Conservation (phyloP, 495 filamentous ascomycete genomes). For the Hyaloscypha finlandica region DNA sequence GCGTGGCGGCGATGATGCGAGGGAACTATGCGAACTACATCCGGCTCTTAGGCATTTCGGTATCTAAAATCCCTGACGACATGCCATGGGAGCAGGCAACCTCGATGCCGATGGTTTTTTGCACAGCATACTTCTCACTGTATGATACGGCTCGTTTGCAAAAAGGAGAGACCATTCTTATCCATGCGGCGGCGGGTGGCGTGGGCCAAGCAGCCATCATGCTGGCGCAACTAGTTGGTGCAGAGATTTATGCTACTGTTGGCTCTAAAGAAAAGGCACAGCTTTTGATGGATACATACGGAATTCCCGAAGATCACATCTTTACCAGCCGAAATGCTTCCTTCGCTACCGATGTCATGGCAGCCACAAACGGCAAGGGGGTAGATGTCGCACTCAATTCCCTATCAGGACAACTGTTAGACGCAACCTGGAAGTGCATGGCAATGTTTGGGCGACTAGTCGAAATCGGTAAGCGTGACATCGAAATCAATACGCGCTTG, state of each 20-base stretch:
- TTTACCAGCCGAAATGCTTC: constrained; percentile 47
- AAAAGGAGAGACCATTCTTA: constrained; percentile 58
- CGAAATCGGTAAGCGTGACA: constrained; percentile 43
- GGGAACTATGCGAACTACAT: too few relatives aligned
- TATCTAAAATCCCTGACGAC: too few relatives aligned
- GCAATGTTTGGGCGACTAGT: constrained; percentile 52
- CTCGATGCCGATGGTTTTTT: too few relatives aligned
- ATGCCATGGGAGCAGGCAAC: too few relatives aligned
- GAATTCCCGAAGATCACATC: constrained; percentile 51
- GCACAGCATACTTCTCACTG: constrained; percentile 58
- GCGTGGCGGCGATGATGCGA: too few relatives aligned
- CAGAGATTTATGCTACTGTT: constrained; percentile 62
- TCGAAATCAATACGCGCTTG: constrained; percentile 37
- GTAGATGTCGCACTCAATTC: constrained; percentile 59
- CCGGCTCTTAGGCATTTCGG: too few relatives aligned
- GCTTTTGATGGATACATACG: constrained; percentile 50
- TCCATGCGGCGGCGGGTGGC: constrained; percentile 59
- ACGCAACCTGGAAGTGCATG: constrained; percentile 47
- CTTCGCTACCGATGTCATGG: constrained; percentile 43
- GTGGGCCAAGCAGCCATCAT: constrained; percentile 63
- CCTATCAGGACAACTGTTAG: constrained; percentile 46
- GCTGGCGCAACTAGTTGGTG: constrained; percentile 54
- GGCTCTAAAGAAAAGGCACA: constrained; percentile 51
- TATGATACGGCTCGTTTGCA: constrained; percentile 46
- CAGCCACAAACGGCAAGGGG: constrained; percentile 48